Percentiles rank a stretch among this genome's conserved stretches.
Evolutionary conservation across 176 grass and related monocot species (phyloP).

Genomic region (Carex cristatella): DNA sequence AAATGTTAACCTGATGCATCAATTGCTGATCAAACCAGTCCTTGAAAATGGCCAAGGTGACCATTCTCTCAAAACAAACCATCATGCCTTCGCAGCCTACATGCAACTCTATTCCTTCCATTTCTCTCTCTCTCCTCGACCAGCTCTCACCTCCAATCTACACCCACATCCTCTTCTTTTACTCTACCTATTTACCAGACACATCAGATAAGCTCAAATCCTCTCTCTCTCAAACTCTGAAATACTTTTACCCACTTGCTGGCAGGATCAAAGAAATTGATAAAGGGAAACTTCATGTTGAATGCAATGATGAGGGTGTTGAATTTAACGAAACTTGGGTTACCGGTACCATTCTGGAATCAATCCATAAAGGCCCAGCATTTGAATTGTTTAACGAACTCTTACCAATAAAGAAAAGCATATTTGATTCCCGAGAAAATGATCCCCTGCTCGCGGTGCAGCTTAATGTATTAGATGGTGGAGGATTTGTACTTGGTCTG

Average conservation of each 20-base stretch:
- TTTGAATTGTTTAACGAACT: background rate
- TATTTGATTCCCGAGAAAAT: background rate
- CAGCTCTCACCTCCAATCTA: background rate
- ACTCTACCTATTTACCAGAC: background rate
- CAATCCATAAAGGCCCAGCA: background rate
- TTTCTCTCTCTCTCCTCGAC: background rate
- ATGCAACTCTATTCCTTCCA: background rate
- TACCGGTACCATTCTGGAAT: background rate
- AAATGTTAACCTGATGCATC: background rate
- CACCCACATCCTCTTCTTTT: constrained; percentile 3
- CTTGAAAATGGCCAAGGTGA: background rate
- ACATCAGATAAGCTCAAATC: background rate
- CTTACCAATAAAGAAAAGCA: background rate
- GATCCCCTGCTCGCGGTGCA: background rate
- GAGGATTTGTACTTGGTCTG: background rate
- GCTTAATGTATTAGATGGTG: background rate
- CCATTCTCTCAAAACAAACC: background rate
- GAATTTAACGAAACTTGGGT: background rate
- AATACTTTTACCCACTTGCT: constrained; percentile 2
- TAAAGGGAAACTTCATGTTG: background rate
- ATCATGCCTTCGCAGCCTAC: background rate
- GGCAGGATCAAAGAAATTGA: background rate
- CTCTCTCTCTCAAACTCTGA: background rate
- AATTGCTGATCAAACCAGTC: background rate
- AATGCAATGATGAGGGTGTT: background rate